phyloP scores from a whole-genome alignment of 2,329 filamentous ascomycete species.

The Thelonectria blattea region DNA sequence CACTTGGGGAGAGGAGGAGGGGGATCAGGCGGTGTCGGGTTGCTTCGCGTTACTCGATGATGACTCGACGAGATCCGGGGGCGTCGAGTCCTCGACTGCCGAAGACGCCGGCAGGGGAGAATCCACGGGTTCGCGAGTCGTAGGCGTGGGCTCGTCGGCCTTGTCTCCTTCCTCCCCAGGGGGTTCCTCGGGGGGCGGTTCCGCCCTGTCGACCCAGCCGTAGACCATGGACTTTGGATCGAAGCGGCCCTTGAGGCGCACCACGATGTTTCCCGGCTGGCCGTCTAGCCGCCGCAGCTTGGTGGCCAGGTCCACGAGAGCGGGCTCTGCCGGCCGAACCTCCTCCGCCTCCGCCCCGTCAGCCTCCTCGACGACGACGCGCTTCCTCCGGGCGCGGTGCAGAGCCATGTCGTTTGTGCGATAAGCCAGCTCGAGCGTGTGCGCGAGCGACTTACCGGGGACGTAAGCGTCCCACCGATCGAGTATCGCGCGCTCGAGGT shows the following conservation, averaged over 20 bases:
- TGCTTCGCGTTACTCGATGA: not conserved
- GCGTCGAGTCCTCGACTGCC: too few relatives aligned
- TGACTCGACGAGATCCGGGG: not conserved
- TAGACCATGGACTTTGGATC: constrained; percentile 30
- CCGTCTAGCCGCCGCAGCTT: constrained; percentile 32
- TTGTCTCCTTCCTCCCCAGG: not conserved
- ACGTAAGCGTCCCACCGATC: constrained; percentile 37
- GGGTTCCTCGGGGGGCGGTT: not conserved
- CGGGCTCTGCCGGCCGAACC: constrained; percentile 3
- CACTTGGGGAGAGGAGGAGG: not conserved
- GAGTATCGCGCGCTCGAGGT: constrained; percentile 42
- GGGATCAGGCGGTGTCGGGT: not conserved
- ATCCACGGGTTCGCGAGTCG: not conserved
- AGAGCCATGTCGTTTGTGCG: constrained; percentile 37
- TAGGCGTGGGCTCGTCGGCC: not conserved
- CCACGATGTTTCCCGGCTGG: constrained; percentile 27
- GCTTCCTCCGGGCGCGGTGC: constrained; percentile 16
- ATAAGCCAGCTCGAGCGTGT: constrained; percentile 36
- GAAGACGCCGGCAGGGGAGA: not conserved
- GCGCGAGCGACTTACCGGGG: constrained; percentile 38
- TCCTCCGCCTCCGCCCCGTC: not conserved
- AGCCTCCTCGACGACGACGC: too few relatives aligned
- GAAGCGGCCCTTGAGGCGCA: constrained; percentile 34
- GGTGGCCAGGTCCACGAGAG: constrained; percentile 25
- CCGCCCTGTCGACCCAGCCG: constrained; percentile 20